Evolutionary conservation across 1,284 basidiomycete species (phyloP).

Genomic region (Anthracocystis setariae): DNA sequence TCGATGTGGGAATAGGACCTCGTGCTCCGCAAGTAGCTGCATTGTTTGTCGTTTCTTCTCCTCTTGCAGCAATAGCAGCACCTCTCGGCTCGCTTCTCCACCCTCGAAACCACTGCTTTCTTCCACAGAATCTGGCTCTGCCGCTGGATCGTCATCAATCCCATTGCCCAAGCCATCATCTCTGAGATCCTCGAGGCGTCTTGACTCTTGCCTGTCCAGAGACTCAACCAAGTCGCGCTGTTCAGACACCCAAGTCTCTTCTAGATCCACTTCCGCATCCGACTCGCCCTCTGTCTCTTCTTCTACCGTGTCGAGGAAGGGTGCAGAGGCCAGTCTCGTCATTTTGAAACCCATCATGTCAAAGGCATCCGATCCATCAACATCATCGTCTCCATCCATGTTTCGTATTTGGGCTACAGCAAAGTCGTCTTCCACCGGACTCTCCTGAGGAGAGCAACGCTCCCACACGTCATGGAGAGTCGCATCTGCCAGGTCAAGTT

Average conservation of each 20-base stretch:
- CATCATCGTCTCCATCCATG: not conserved
- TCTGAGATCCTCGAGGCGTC: not conserved
- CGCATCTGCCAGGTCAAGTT: conserved; percentile 21
- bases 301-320: conserved; percentile 31
- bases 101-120: not conserved
- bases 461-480: conserved; percentile 26
- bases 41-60: conserved; percentile 1
- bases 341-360: conserved; percentile 14
- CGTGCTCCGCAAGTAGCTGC: conserved; percentile 20
- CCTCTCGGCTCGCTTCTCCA: conserved; percentile 1
- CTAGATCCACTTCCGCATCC: not conserved
- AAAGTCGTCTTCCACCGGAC: not conserved
- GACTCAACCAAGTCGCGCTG: not conserved
- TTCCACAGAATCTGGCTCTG: not conserved
- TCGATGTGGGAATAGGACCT: conserved; percentile 34
- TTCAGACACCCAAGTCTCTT: not conserved
- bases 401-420: not conserved
- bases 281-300: conserved; percentile 22
- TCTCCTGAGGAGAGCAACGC: not conserved
- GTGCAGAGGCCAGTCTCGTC: conserved; percentile 20
- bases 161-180: too few relatives aligned
- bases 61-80: not conserved
- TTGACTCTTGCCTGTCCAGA: not conserved
- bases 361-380: not conserved
- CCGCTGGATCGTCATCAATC: not conserved